Base-by-base conservation (phyloP, 1,284 basidiomycete genomes). In the Peniophora sp. region DNA sequence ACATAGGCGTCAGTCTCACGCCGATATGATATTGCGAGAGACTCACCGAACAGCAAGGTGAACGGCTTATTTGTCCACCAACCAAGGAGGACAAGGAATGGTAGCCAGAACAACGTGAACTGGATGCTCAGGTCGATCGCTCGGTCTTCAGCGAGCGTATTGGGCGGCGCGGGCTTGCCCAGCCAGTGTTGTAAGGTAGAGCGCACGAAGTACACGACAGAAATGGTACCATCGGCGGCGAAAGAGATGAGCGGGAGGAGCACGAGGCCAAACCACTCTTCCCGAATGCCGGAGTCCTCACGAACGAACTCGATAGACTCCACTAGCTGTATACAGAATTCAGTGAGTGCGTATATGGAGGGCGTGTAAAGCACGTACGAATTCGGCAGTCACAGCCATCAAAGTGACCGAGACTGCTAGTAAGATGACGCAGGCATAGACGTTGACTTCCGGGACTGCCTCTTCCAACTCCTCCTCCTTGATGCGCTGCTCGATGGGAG, bases 211-310 rank as follows among this genome's bases (percentile, higher is more conserved):
- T 72, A 79, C 12, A 74, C 65, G 35, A 78, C 62, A 0, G 81
- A 75, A 27, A 85, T 69, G 14, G 71, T 65, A 37, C 79, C 85
- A 59, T 87, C 83, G 2, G 80, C 83, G 3, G 80, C 76, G 64
- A 83, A 88, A 3, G 84, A 85, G 12, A 85, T 73, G 48, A 87
- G 65, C 0, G 85, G 85, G 1, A 87, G 71, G 5, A 88, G 68
- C 47, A 87, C 71, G 51, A 87, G 65, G 22, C 85, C 85, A 59
- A 87, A 85, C 81, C 81, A 85, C 76, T 83, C 81, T 56, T 72
- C 62, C 49, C 65, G 50, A 20, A 83, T 77, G 9, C 62, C 54
- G 3, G 66, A 62, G 15, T 57, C 49, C 52, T 74, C 66, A 22
- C 73, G 69, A 15, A 85, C 74, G 27, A 65, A 67, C 45, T 83